Evolutionary conservation across 176 grass and related monocot genomes (phyloP).

Genomic region (Coix lacrymajobi): DNA sequence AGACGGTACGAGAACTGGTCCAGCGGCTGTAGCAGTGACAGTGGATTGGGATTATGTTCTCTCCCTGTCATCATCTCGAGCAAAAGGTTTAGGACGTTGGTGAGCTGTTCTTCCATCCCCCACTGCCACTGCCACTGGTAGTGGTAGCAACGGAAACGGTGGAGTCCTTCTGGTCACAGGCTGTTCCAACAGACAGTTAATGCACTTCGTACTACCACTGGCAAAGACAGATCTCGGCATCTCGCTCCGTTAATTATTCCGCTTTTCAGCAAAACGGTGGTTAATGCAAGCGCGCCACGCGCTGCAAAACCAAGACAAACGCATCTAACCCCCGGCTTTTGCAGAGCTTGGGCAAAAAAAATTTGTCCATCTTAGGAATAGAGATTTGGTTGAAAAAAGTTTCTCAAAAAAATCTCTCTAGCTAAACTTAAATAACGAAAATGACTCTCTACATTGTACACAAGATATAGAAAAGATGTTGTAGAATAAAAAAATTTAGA

Average conservation of each 20-base stretch:
- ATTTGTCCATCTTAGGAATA: too few relatives aligned
- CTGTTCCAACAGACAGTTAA: conserved; percentile 1
- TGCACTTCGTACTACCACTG: neutral
- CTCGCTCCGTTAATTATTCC: neutral
- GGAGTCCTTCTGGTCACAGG: neutral
- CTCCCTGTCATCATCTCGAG: neutral
- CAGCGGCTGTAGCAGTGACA: neutral
- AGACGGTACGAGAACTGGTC: neutral
- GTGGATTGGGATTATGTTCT: neutral
- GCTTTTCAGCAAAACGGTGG: neutral
- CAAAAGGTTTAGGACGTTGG: neutral
- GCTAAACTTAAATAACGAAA: too few relatives aligned
- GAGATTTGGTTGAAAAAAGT: too few relatives aligned
- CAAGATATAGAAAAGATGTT: too few relatives aligned
- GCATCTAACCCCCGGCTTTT: neutral
- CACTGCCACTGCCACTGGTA: neutral
- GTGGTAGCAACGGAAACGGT: conserved; percentile 2
- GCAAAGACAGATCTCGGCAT: neutral
- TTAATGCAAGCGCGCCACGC: neutral
- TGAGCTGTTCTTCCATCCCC: conserved; percentile 20
- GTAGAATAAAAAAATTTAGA: too few relatives aligned
- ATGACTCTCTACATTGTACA: too few relatives aligned
- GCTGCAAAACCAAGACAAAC: neutral
- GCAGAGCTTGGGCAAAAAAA: neutral
- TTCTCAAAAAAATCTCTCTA: too few relatives aligned